A percentile compares a stretch with the other conserved stretches of the same genome.
These are phyloP conservation scores for Talaromyces sp. DNA, from an alignment of 2,329 filamentous ascomycete genomes.

Conservation along the genomic window DNA sequence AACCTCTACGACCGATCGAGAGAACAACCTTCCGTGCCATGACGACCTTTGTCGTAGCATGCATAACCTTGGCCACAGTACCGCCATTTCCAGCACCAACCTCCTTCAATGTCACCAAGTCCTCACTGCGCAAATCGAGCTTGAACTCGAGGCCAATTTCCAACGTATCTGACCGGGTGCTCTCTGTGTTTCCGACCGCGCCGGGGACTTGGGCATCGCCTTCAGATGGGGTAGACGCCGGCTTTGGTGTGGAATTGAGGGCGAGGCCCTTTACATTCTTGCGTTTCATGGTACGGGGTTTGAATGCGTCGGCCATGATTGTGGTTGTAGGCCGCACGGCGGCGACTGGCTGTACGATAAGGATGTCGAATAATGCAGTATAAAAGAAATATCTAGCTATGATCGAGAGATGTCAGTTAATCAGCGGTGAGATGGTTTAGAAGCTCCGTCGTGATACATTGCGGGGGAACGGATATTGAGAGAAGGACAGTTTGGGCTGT, in stretches of 20 bases:
- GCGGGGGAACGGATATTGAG: constrained; percentile 3
- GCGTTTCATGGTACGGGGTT: constrained; percentile 83
- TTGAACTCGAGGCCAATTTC: constrained; percentile 98
- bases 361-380: background rate
- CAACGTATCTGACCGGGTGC: constrained; percentile 65
- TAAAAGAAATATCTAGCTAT: background rate
- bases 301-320: constrained; percentile 59
- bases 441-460: background rate
- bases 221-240: constrained; percentile 66
- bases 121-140: constrained; percentile 84
- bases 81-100: constrained; percentile 94
- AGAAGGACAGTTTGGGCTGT: background rate
- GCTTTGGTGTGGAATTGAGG: constrained; percentile 72
- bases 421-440: background rate
- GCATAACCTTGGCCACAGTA: constrained; percentile 96
- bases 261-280: constrained; percentile 98
- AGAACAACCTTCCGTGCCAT: constrained; percentile 89
- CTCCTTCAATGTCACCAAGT: constrained; percentile 89
- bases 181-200: constrained; percentile 53
- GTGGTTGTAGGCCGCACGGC: constrained; percentile 15
- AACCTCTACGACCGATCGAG: background rate
- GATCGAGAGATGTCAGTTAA: background rate
- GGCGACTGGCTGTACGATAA: constrained; percentile 16
- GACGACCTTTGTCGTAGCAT: constrained; percentile 87
- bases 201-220: constrained; percentile 55